These are phyloP conservation scores for Beauveria sp. DNA, from an alignment of 2,329 filamentous ascomycete species.

Conservation along the genomic window DNA sequence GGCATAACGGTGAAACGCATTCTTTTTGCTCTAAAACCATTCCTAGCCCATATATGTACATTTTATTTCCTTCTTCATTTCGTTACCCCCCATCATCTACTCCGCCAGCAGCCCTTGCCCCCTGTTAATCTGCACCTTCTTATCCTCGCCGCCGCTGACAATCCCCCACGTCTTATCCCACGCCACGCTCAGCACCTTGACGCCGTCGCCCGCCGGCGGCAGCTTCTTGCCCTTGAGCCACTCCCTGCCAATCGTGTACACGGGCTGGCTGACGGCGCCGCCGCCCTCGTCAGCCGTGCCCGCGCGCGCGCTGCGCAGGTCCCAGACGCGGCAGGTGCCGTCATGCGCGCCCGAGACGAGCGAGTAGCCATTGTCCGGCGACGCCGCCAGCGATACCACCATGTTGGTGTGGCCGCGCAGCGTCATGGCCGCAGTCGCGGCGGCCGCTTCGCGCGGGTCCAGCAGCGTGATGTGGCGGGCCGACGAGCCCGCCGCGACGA, in stretches of 20 bases:
- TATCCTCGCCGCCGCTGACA: constrained; percentile 87
- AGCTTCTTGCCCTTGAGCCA: constrained; percentile 58
- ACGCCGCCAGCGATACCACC: constrained; percentile 42
- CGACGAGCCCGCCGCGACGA: constrained; percentile 68
- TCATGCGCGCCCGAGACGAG: constrained; percentile 87
- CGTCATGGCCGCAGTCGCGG: constrained; percentile 73
- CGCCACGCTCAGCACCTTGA: constrained; percentile 80
- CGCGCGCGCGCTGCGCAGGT: constrained; percentile 64
- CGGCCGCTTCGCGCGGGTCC: constrained; percentile 72
- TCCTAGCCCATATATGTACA: constrained; percentile 6
- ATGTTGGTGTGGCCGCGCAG: constrained; percentile 81
- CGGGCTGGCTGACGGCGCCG: constrained; percentile 60
- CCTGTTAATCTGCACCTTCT: constrained; percentile 84
- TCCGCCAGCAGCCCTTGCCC: constrained; percentile 44
- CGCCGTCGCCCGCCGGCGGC: constrained; percentile 66
- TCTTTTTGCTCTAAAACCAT: neutral
- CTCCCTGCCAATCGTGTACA: constrained; percentile 71
- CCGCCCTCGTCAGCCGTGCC: constrained; percentile 50
- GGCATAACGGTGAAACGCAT: constrained; percentile 2
- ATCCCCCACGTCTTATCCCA: constrained; percentile 87
- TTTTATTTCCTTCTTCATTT: neutral
- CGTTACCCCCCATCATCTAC: constrained; percentile 15
- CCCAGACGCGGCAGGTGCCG: constrained; percentile 89
- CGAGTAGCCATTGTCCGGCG: constrained; percentile 65
- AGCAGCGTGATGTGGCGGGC: constrained; percentile 87